Evolutionary conservation across 176 grass and related monocot species (phyloP), one percentile per base, ranked within the genome.

Genomic region (Phoenix dactylifera): DNA sequence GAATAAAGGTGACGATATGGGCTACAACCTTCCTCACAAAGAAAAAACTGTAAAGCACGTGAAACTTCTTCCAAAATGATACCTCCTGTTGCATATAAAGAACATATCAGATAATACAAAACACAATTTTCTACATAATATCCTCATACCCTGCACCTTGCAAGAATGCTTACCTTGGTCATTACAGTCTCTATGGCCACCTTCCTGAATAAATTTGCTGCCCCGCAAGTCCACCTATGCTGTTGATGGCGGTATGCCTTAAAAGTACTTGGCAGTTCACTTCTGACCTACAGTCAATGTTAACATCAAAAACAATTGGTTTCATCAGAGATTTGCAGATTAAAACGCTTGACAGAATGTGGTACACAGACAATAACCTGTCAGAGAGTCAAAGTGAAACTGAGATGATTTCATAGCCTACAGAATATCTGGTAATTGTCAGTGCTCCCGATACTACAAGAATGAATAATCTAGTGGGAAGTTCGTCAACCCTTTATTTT

Each of bases 31-130:
- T 97, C 70, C 93, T 91, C 56, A 97, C 76, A 60, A 97, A 91
- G 82, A 97, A 97, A 80, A 97, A 97, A 71, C 78, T 97, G 93
- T 97, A 98, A 70, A 86, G 63, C 48, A 98, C 66, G 78, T 92
- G 83, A 64, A 91, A 68, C 67, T 88, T 98, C 87, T 69, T 81
- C 87, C 77, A 98, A 60, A 83, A 25, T 22, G 93, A 83, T 10
- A 98, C 87, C 39, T 88, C 87, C 87, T 98, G 84, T 50, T 49
- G 71, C 60, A 85, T 18, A 58, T 26, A 32, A 74, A 35, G 3
- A 22, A 66, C 18, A 66, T 2, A 50, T 53, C 22, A 19, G 49
- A 26, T 4, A 44, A 44, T 44, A 44, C 35, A 44, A 12, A 44
- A 44, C 35, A 44, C 35, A 44, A 44, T 44, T 44, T 44, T 12